These are phyloP conservation scores for Colletotrichum caudatum DNA, from an alignment of 2,329 filamentous ascomycete genomes.

Conservation along the genomic window DNA sequence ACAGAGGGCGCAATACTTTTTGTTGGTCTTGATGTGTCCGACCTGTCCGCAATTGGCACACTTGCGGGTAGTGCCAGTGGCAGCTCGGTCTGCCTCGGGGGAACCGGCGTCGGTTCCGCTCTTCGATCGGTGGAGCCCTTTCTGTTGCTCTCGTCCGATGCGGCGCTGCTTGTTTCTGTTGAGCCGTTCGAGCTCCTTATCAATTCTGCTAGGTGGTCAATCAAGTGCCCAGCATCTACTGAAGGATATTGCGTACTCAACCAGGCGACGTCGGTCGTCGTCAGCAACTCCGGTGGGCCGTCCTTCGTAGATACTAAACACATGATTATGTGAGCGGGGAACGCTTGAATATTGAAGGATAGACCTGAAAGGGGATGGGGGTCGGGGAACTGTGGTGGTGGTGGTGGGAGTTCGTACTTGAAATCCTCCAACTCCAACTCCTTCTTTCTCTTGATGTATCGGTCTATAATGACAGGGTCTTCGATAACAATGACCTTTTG, in stretches of 20 bases:
- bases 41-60: slow-evolving; percentile 98
- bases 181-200: slow-evolving; percentile 83
- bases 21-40: slow-evolving; percentile 99
- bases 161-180: slow-evolving; percentile 92
- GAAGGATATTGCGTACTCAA: slow-evolving; percentile 39
- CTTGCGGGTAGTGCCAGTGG: slow-evolving; percentile 82
- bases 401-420: slow-evolving; percentile 39
- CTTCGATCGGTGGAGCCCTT: slow-evolving; percentile 66
- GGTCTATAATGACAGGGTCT: slow-evolving; percentile 87
- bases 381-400: slow-evolving; percentile 15
- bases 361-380: slow-evolving; percentile 35
- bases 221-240: slow-evolving; percentile 37
- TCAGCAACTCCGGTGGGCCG: slow-evolving; percentile 40
- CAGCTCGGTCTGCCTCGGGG: slow-evolving; percentile 65
- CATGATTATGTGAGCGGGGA: slow-evolving; percentile 41
- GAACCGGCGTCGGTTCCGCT: slow-evolving; percentile 58
- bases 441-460: slow-evolving; percentile 84
- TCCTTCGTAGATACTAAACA: slow-evolving; percentile 43
- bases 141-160: slow-evolving; percentile 90
- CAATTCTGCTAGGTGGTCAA: slow-evolving; percentile 62
- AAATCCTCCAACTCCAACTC: slow-evolving; percentile 73
- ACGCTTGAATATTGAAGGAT: slow-evolving; percentile 36
- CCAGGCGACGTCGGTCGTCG: slow-evolving; percentile 41
- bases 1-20: slow-evolving; percentile 76
- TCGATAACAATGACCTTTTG: slow-evolving; percentile 76